phyloP scores from a whole-genome alignment of 306 rosid species.

The Urtica urens region DNA sequence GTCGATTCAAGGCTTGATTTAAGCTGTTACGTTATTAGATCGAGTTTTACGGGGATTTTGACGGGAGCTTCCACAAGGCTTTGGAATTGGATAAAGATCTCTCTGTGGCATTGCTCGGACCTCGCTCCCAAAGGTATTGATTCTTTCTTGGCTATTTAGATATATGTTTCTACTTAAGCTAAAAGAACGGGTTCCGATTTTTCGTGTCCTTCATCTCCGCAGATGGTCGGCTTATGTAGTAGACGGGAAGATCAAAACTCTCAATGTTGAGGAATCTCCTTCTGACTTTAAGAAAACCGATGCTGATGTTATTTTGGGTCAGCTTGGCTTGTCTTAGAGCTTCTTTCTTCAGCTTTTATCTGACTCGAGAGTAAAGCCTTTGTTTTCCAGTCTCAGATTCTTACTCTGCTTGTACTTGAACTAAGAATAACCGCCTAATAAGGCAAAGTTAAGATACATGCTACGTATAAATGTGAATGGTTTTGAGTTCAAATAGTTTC shows the following conservation, averaged over 20 bases:
- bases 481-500: no score
- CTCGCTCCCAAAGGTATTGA: constrained; percentile 66
- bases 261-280: constrained; percentile 87
- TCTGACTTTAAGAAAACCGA: constrained; percentile 93
- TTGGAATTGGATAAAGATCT: constrained; percentile 78
- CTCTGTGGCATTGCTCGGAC: constrained; percentile 83
- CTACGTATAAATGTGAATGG: no score
- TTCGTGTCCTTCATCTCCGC: constrained; percentile 4
- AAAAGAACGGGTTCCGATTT: background rate
- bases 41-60: constrained; percentile 89
- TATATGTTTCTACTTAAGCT: no score
- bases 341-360: no score
- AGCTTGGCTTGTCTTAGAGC: constrained; percentile 34
- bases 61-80: constrained; percentile 86
- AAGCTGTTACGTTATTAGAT: constrained; percentile 32
- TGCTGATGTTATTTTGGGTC: constrained; percentile 72
- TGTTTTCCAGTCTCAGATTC: no score
- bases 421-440: no score
- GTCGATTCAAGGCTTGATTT: no score
- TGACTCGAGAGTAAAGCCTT: no score
- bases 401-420: no score
- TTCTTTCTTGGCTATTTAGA: background rate
- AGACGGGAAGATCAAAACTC: constrained; percentile 63
- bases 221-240: constrained; percentile 96
- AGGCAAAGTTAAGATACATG: no score